A percentile compares a stretch with the other conserved stretches of the same genome.
Evolutionary conservation across 2,329 filamentous ascomycete genomes (phyloP).

Genomic region (Pezicula rhizophila): DNA sequence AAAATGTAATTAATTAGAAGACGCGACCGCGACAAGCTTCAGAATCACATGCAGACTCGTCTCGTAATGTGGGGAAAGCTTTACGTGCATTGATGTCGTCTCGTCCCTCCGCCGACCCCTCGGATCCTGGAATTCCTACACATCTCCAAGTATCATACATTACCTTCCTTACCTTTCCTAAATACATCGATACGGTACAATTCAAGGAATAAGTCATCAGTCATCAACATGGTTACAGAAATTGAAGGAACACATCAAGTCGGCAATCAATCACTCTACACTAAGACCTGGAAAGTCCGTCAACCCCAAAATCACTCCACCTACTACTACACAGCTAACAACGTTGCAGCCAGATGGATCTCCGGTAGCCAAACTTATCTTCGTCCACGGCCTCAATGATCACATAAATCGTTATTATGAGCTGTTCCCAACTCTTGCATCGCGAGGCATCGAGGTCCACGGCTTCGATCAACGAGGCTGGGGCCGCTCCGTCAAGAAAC

Average conservation of each 20-base stretch:
- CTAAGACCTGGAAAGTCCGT: slow-evolving; percentile 27
- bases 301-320: background rate
- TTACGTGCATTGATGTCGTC: too few relatives aligned
- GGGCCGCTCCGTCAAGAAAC: slow-evolving; percentile 64
- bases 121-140: background rate
- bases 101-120: background rate
- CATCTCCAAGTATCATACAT: too few relatives aligned
- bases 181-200: background rate
- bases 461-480: slow-evolving; percentile 85
- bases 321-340: background rate
- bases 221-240: slow-evolving; percentile 22
- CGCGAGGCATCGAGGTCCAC: slow-evolving; percentile 67
- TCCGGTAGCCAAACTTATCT: slow-evolving; percentile 64
- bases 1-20: too few relatives aligned
- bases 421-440: slow-evolving; percentile 66
- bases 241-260: slow-evolving; percentile 25
- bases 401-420: slow-evolving; percentile 72
- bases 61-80: too few relatives aligned
- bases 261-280: slow-evolving; percentile 24
- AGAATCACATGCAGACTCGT: too few relatives aligned
- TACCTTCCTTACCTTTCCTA: too few relatives aligned
- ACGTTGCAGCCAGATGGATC: slow-evolving; percentile 19
- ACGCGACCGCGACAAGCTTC: too few relatives aligned
- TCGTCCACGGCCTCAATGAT: slow-evolving; percentile 88
- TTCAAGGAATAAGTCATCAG: background rate